Percentiles rank a stretch among this genome's conserved stretches.
phyloP scores from a whole-genome alignment of 495 filamentous ascomycete genomes.

The Talaromyces stipitatus region DNA sequence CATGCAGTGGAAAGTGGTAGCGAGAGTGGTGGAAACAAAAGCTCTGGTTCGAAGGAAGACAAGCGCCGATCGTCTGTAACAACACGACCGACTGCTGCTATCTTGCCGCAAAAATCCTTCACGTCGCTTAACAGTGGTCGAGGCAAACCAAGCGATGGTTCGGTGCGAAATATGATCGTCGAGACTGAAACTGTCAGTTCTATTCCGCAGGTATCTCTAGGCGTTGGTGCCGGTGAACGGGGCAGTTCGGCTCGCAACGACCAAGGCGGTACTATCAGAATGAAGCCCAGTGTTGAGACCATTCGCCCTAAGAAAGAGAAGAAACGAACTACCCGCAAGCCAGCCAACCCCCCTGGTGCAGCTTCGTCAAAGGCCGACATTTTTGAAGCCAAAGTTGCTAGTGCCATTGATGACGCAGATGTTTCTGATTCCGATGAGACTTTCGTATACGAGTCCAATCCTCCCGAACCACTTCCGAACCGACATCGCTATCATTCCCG shows the following conservation, averaged over 20 bases:
- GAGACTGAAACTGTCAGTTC: constrained; percentile 95
- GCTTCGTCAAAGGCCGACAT: constrained; percentile 96
- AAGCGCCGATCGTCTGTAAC: constrained; percentile 20
- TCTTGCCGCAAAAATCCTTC: constrained; percentile 42
- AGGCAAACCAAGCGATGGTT: constrained; percentile 61
- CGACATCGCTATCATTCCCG: constrained; percentile 88
- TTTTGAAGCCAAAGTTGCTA: constrained; percentile 94
- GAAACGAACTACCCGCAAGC: constrained; percentile 67
- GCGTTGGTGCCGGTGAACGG: constrained; percentile 57
- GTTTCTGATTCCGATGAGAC: constrained; percentile 97
- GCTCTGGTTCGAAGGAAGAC: constrained; percentile 31
- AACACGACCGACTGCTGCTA: constrained; percentile 16
- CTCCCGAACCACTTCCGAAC: constrained; percentile 66
- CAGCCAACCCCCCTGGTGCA: constrained; percentile 42
- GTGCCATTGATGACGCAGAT: constrained; percentile 84
- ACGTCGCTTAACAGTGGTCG: constrained; percentile 40
- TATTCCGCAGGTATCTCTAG: constrained; percentile 79
- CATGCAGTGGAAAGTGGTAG: constrained; percentile 39
- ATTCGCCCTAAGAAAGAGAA: constrained; percentile 89
- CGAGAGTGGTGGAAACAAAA: constrained; percentile 42
- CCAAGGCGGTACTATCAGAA: constrained; percentile 64
- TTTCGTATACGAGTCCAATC: constrained; percentile 98
- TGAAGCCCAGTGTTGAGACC: constrained; percentile 85
- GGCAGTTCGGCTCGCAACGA: constrained; percentile 44
- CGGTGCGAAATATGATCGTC: constrained; percentile 89